Evolutionary conservation across 2,329 filamentous ascomycete species (phyloP), one percentile per base, ranked within the genome.

Genomic region (Trichoderma guizhouense): DNA sequence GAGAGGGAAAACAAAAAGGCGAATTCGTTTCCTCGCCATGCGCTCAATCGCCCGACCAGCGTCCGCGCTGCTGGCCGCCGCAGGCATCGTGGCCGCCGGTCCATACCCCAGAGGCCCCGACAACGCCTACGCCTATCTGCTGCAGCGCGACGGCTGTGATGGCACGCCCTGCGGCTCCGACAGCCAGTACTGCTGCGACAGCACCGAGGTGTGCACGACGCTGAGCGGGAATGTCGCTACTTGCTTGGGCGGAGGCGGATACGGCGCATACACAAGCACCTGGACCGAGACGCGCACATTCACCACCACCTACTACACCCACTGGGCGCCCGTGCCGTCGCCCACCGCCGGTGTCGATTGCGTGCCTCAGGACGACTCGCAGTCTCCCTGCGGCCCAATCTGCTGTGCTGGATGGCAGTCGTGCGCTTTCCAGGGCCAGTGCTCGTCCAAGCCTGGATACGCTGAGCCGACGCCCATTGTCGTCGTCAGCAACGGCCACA

Each of bases 331-430:
- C 3, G 83, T 84, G 0, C 85, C 85, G 6, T 80, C 82, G 24
- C 83, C 83, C 2, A 84, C 82, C n/a, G 79, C 78, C 18, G 82
- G 83, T 26, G 82, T 79, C 51, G 78, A 83, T 74, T 91, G 89
- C 78, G 79, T 84, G 1, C 87, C 89, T 1, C 78, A 79, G 63
- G 82, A 82, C n/a, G 79, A 83, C 5, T 85, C 87, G 70, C 83
- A 93, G 80, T 86, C 86, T 8, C 84, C 88, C 4, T 95, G 92
- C 78, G 92, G 92, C 36, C 79, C 79, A 67, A 90, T 91, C 72
- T 95, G 92, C 85, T 95, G 92, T 80, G 88, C 88, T 28, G 87
- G 83, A 72, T 88, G 87, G 82, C 91, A 93, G 80, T 91, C 90
- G 77, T 95, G 93, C 80, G 86, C 85, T 68, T 83, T 80, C 71